phyloP scores from a whole-genome alignment of 73 alveolate species.

The Stentor coeruleus region DNA sequence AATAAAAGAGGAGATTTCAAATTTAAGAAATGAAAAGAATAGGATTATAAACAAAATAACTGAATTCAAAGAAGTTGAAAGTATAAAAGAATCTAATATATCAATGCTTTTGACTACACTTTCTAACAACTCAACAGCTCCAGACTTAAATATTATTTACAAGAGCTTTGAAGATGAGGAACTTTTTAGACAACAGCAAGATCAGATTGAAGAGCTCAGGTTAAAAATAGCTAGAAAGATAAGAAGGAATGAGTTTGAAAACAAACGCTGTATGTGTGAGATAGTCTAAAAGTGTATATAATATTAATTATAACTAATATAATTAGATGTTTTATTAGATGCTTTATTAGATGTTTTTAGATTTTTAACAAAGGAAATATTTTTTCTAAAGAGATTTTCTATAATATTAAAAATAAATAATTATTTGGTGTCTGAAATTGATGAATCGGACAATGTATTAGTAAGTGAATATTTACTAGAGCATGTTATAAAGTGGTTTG shows the following conservation, averaged over 20 bases:
- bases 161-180: neutral
- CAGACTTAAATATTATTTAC: neutral
- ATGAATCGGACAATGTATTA: too few relatives aligned
- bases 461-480: too few relatives aligned
- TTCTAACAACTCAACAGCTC: neutral
- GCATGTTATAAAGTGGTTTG: too few relatives aligned
- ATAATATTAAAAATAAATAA: too few relatives aligned
- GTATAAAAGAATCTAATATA: neutral
- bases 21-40: too few relatives aligned
- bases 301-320: too few relatives aligned
- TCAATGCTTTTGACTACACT: neutral
- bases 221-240: neutral
- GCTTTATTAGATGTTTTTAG: too few relatives aligned
- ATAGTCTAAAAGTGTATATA: too few relatives aligned
- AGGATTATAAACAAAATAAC: neutral
- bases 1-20: neutral
- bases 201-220: neutral
- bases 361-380: too few relatives aligned
- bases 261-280: neutral
- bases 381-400: too few relatives aligned
- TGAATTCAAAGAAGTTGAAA: neutral
- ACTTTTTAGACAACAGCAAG: neutral
- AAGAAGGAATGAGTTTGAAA: neutral
- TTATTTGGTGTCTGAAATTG: too few relatives aligned
- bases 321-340: too few relatives aligned